Evolutionary conservation across 345 rosid species (phyloP).

Genomic region (Eucalyptus marginata): DNA sequence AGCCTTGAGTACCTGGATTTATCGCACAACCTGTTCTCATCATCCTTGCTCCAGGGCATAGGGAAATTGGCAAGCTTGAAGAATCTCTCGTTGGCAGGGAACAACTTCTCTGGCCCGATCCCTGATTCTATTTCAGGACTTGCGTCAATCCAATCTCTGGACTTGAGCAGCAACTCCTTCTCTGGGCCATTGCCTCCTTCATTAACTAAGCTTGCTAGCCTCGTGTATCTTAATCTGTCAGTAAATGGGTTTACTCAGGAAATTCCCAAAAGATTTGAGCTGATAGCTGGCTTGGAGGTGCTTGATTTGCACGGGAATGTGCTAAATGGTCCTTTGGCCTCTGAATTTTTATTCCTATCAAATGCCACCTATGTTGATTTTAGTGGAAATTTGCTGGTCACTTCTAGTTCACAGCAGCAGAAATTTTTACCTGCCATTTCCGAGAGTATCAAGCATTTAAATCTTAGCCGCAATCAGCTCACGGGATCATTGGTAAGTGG

Average conservation of each 20-base stretch:
- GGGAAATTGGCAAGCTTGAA: constrained; percentile 51
- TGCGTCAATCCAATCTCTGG: constrained; percentile 64
- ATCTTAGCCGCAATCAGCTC: constrained; percentile 83
- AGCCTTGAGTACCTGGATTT: constrained; percentile 75
- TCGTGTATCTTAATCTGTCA: constrained; percentile 64
- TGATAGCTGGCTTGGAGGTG: constrained; percentile 49
- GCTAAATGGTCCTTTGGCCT: constrained; percentile 66
- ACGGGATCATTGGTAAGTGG: constrained; percentile 70
- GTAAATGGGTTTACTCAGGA: constrained; percentile 47
- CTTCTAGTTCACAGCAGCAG: constrained; percentile 33
- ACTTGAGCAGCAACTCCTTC: constrained; percentile 74
- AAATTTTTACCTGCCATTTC: constrained; percentile 75
- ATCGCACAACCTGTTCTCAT: constrained; percentile 68
- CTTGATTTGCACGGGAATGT: constrained; percentile 80
- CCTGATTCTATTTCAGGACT: constrained; percentile 67
- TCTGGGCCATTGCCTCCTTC: constrained; percentile 62
- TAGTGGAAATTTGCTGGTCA: constrained; percentile 58
- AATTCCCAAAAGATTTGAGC: constrained; percentile 75
- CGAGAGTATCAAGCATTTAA: constrained; percentile 58
- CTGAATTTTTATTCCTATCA: constrained; percentile 68
- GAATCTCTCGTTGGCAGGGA: constrained; percentile 78
- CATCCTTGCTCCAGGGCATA: constrained; percentile 44
- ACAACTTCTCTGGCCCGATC: constrained; percentile 78
- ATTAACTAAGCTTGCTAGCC: constrained; percentile 45
- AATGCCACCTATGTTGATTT: constrained; percentile 77